Conservation (phyloP, 2,329 filamentous ascomycete genomes). For the Cladosporium phlei region DNA sequence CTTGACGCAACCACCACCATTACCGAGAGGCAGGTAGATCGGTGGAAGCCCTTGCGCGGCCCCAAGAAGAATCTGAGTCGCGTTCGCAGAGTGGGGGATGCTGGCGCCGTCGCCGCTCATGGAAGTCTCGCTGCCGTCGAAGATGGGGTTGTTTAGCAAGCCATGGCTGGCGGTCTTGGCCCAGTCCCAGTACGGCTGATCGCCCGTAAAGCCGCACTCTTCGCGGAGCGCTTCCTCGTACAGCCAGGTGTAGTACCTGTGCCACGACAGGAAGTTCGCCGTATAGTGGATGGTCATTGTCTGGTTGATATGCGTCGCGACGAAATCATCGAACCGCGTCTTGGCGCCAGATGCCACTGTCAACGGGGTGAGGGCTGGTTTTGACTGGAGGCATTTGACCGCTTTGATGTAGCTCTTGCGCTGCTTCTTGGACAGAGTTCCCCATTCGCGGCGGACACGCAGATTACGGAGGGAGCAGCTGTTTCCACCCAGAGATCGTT, state of each 20-base stretch:
- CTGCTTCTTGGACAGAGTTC: slow-evolving; percentile 19
- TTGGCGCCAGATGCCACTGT: slow-evolving; percentile 22
- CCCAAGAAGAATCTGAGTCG: slow-evolving; percentile 11
- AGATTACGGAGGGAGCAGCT: slow-evolving; percentile 30
- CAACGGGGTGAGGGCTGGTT: slow-evolving; percentile 13
- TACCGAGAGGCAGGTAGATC: slow-evolving; percentile 41
- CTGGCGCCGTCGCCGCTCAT: slow-evolving; percentile 28
- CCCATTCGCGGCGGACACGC: slow-evolving; percentile 41
- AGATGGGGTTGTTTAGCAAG: slow-evolving; percentile 44
- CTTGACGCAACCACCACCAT: slow-evolving; percentile 51
- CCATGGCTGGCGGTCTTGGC: slow-evolving; percentile 41
- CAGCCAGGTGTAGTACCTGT: slow-evolving; percentile 39
- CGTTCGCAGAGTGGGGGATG: slow-evolving; percentile 14
- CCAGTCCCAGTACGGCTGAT: slow-evolving; percentile 48
- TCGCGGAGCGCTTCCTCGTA: slow-evolving; percentile 41
- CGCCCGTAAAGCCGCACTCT: slow-evolving; percentile 41
- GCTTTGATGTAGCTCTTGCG: slow-evolving; percentile 21
- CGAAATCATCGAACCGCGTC: slow-evolving; percentile 29
- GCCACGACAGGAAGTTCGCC: slow-evolving; percentile 38
- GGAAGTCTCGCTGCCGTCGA: slow-evolving; percentile 51
- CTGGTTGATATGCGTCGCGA: slow-evolving; percentile 25
- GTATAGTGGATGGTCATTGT: slow-evolving; percentile 21
- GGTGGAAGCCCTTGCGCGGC: slow-evolving; percentile 15
- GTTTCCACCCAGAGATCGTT: neutral
- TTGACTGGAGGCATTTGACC: slow-evolving; percentile 18